These are phyloP conservation scores for Neofusicoccum cordaticola DNA, from an alignment of 2,329 filamentous ascomycete genomes.

Conservation along the genomic window DNA sequence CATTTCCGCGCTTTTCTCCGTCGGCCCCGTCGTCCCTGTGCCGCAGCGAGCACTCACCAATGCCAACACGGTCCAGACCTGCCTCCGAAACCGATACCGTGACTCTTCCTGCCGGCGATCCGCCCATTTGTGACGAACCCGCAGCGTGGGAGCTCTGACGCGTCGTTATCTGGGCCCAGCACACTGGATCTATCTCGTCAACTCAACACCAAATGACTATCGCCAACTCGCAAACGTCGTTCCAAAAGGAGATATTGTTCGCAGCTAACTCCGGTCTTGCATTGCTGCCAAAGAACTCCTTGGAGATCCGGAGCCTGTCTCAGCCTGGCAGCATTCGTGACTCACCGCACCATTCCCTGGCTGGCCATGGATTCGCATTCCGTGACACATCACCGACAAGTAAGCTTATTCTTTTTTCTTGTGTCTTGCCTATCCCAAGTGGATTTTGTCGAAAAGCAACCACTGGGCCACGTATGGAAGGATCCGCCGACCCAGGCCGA, in stretches of 20 bases:
- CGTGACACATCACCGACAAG: not conserved
- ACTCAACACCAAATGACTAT: constrained; percentile 1
- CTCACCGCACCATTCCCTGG: not conserved
- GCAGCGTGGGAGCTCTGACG: not conserved
- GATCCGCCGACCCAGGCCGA: not conserved
- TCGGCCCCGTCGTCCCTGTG: not conserved
- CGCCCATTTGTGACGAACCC: not conserved
- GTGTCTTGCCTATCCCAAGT: not conserved
- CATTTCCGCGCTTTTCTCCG: constrained; percentile 11
- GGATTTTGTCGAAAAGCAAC: too few species aligned
- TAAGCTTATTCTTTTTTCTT: not conserved
- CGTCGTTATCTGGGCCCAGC: not conserved
- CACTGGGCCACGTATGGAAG: not conserved
- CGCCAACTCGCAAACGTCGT: not conserved
- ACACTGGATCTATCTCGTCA: not conserved
- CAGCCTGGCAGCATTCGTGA: not conserved
- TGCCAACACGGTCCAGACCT: constrained; percentile 8
- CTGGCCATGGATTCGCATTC: not conserved
- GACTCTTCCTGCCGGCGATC: not conserved
- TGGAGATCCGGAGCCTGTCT: not conserved
- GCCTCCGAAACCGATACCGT: not conserved
- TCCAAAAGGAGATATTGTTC: not conserved
- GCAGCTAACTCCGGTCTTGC: not conserved
- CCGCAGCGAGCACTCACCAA: not conserved
- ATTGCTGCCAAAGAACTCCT: not conserved